These are phyloP conservation scores for Eragrostis tef DNA, from an alignment of 202 grass and related monocot species.

Conservation along the genomic window DNA sequence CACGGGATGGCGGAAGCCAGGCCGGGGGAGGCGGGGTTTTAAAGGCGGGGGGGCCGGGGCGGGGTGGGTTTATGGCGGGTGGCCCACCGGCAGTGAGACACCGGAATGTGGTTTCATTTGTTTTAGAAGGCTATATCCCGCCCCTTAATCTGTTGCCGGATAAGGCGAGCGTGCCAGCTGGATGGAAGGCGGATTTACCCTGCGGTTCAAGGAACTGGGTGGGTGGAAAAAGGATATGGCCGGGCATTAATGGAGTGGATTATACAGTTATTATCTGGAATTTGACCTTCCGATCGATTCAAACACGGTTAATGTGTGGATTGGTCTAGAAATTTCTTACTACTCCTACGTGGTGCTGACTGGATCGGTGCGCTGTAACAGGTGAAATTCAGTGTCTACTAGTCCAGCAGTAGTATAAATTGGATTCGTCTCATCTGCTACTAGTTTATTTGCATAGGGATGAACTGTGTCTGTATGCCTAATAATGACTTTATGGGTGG, in stretches of 20 bases:
- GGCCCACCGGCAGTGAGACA: slow-evolving; percentile 48
- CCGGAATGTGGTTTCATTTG: neutral
- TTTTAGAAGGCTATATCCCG: slow-evolving; percentile 15
- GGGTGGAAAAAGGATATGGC: neutral
- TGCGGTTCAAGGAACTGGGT: neutral
- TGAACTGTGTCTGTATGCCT: neutral
- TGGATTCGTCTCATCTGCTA: neutral
- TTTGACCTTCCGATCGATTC: no score
- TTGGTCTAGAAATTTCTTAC: neutral
- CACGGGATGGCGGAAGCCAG: neutral
- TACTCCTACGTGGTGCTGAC: no score
- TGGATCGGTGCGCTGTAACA: neutral
- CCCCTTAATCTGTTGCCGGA: slow-evolving; percentile 18
- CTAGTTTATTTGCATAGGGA: neutral
- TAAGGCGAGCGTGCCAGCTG: neutral
- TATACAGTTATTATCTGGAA: neutral
- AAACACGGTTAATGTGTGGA: neutral
- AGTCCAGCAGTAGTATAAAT: neutral
- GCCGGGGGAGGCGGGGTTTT: slow-evolving; percentile 7
- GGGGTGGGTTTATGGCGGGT: slow-evolving; percentile 31
- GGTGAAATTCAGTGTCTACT: neutral
- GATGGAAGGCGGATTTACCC: neutral
- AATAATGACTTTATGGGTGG: neutral
- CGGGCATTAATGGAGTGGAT: neutral
- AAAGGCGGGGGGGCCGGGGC: neutral